These are phyloP conservation scores for Huntiella bhutanensis DNA, from an alignment of 2,329 filamentous ascomycete species.

Conservation along the genomic window DNA sequence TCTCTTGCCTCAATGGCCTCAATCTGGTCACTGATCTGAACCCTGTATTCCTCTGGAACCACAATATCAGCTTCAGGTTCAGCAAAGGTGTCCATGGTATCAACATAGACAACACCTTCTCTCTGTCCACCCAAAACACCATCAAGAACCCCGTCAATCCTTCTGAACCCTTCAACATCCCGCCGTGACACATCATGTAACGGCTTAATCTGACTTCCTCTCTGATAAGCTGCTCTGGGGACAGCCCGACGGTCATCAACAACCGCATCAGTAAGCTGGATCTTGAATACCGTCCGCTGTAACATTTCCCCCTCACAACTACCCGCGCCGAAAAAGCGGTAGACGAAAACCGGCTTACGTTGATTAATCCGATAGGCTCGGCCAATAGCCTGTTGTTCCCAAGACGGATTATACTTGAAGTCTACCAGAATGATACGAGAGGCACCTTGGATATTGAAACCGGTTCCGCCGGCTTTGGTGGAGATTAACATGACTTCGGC, in stretches of 20 bases:
- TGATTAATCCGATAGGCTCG: constrained; percentile 76
- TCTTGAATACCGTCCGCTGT: constrained; percentile 64
- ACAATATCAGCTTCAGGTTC: constrained; percentile 8
- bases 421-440: constrained; percentile 80
- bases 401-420: constrained; percentile 58
- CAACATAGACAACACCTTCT: constrained; percentile 7
- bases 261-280: constrained; percentile 56
- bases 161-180: too few species aligned
- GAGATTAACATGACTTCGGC: constrained; percentile 59
- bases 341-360: constrained; percentile 62
- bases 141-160: too few species aligned
- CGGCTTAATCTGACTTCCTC: constrained; percentile 10
- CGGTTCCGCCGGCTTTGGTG: constrained; percentile 62
- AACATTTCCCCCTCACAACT: constrained; percentile 62
- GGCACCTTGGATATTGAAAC: constrained; percentile 66
- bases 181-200: not conserved
- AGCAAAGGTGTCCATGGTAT: constrained; percentile 8
- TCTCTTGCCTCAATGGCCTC: constrained; percentile 4
- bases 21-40: not conserved
- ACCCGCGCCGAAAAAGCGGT: constrained; percentile 59
- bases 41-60: constrained; percentile 4
- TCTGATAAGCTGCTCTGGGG: constrained; percentile 40
- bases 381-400: constrained; percentile 75
- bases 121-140: too few species aligned
- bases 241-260: constrained; percentile 66